Conservation (phyloP, 352 stramenopile genomes). For the Phytophthora cryptogea region DNA sequence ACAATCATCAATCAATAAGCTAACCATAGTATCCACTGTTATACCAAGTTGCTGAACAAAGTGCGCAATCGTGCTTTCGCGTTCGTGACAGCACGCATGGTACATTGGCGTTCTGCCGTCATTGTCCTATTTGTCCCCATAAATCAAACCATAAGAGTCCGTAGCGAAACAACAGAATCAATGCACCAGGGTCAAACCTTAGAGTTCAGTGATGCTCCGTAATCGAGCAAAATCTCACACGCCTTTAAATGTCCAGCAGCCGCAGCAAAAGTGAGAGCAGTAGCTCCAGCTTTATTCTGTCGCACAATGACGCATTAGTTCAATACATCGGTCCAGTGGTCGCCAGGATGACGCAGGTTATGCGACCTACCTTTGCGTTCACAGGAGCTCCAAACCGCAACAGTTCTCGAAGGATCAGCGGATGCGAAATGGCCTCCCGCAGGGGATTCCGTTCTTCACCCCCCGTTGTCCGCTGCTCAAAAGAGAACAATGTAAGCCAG, state of each 20-base stretch:
- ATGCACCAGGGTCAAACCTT: conserved; percentile 24
- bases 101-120: conserved; percentile 52
- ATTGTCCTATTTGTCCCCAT: conserved; percentile 39
- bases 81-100: conserved; percentile 46
- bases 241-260: conserved; percentile 31
- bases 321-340: not conserved
- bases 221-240: conserved; percentile 41
- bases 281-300: conserved; percentile 36
- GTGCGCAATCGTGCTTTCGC: conserved; percentile 37
- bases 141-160: not conserved
- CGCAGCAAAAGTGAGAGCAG: conserved; percentile 37
- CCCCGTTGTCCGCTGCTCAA: conserved; percentile 22
- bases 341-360: not conserved
- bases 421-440: conserved; percentile 30
- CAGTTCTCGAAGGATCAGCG: conserved; percentile 34
- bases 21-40: conserved; percentile 34
- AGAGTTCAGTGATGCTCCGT: conserved; percentile 37
- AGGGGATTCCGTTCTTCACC: conserved; percentile 37
- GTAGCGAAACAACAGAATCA: not conserved
- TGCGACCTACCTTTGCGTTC: conserved; percentile 31
- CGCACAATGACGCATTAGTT: not conserved
- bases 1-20: not conserved
- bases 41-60: conserved; percentile 41
- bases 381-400: conserved; percentile 34
- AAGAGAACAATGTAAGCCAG: not conserved